Percentiles rank a stretch among this genome's conserved stretches.
phyloP scores from a whole-genome alignment of 2,329 filamentous ascomycete species.

The Blumeriella jaapii region DNA sequence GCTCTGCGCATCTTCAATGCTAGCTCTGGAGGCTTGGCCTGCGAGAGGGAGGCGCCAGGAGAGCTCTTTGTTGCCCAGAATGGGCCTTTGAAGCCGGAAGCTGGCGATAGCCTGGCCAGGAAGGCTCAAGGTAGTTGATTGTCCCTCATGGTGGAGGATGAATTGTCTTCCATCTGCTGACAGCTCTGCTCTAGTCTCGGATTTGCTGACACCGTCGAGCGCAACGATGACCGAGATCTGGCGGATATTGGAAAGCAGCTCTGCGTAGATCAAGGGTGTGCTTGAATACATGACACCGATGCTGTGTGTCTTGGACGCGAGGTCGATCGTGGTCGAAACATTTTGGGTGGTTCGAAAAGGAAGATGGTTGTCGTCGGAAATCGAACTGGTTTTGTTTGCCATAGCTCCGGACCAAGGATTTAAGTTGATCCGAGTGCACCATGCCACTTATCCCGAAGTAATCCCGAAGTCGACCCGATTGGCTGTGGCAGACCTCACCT shows the following conservation, averaged over 20 bases:
- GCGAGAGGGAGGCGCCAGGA: slow-evolving; percentile 43
- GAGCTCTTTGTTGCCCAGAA: slow-evolving; percentile 27
- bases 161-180: slow-evolving; percentile 36
- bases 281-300: slow-evolving; percentile 8
- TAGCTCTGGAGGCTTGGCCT: slow-evolving; percentile 5
- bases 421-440: no score
- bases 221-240: slow-evolving; percentile 49
- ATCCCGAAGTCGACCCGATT: slow-evolving; percentile 2
- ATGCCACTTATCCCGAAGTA: no score
- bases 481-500: no score
- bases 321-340: background rate
- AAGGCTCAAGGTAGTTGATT: slow-evolving; percentile 28
- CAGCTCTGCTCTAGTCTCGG: slow-evolving; percentile 28
- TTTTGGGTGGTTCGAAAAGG: slow-evolving; percentile 2
- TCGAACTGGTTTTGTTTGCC: no score
- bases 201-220: slow-evolving; percentile 31
- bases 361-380: background rate
- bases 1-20: slow-evolving; percentile 12
- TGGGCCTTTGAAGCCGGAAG: slow-evolving; percentile 14
- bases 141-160: slow-evolving; percentile 37
- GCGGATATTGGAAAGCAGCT: slow-evolving; percentile 52
- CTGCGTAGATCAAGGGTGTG: slow-evolving; percentile 42
- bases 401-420: no score
- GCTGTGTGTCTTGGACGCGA: background rate
- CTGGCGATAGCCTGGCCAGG: slow-evolving; percentile 27